Base-by-base conservation (phyloP, 176 grass and related monocot genomes). In the Aegilops bicornis region DNA sequence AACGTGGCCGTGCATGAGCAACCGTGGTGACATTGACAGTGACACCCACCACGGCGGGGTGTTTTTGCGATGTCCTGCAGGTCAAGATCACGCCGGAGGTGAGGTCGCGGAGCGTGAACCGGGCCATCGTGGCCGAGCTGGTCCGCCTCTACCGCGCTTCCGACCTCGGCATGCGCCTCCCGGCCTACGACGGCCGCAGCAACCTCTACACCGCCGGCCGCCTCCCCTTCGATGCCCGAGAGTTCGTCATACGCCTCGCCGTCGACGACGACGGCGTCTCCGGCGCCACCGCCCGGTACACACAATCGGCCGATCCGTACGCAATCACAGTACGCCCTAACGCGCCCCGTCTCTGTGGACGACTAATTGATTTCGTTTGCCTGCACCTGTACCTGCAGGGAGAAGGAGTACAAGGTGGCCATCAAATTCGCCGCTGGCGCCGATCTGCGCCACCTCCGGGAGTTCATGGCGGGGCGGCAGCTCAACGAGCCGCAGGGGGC, bases 351-450 rank as follows among this genome's bases (percentile, higher is more conserved):
- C 54, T 76, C 62, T 48, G 13, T 15, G 3, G 81, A 82, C 31
- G 6, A 9, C 75, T 31, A 20, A 43, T 33, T 10, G 76, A 25
- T 61, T 33, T 23, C 23, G 35, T 59, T 48, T 4, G 16, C 77
- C 64, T 84, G 8, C 58, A 30, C 69, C 45, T 84, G 10, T 73
- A 30, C 73, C 45, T 82, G 73, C 91, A 99, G 97, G 83, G 92
- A 94, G 79, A 96, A 89, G 77, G 97, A 99, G 86, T 99, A 88
- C 86, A 84, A 65, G 83, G 94, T 99, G 19, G 85, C 80, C 31
- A 95, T 99, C 94, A 99, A 94, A 82, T 99, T 99, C 81, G 94
- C 88, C 2, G 97, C 94, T 42, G 90, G 63, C 68, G 97, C 97
- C 2, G 87, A 99, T 78, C 89, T 99, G 83, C 94, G 94, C 81